These are phyloP conservation scores for Macrophomina pseudophaseolina DNA, from an alignment of 2,329 filamentous ascomycete genomes.

Conservation along the genomic window DNA sequence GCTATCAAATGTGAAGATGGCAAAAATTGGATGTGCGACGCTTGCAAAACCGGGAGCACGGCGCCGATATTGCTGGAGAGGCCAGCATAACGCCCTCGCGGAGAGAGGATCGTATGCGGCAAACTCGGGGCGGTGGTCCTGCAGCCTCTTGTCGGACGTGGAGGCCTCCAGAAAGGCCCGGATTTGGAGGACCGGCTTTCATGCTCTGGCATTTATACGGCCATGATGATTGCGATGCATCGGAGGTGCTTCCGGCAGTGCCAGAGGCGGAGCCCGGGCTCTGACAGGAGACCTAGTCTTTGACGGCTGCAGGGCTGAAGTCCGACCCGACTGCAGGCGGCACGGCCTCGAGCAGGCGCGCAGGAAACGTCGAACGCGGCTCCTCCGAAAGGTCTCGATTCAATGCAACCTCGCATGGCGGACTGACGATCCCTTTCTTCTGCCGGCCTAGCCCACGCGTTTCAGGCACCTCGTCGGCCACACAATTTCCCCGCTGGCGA, in stretches of 20 bases:
- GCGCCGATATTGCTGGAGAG: neutral
- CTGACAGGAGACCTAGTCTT: neutral
- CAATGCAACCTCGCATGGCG: slow-evolving; percentile 13
- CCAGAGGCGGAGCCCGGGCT: neutral
- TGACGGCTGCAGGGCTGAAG: neutral
- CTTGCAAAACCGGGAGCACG: slow-evolving; percentile 2
- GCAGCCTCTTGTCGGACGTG: neutral
- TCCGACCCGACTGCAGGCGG: neutral
- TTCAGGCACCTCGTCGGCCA: slow-evolving; percentile 5
- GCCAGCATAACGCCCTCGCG: neutral
- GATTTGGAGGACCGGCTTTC: neutral
- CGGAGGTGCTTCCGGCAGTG: neutral
- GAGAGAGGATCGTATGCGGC: slow-evolving; percentile 3
- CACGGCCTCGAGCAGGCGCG: neutral
- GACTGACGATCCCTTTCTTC: slow-evolving; percentile 15
- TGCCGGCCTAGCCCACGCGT: slow-evolving; percentile 9
- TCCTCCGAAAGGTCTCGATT: neutral
- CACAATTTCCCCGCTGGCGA: slow-evolving; percentile 13
- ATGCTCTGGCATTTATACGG: neutral
- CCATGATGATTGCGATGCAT: neutral
- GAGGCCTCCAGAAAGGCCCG: too few relatives aligned
- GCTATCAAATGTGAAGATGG: slow-evolving; percentile 1
- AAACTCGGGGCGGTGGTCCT: neutral
- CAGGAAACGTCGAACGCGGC: neutral
- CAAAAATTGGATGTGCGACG: slow-evolving; percentile 11